Conservation (phyloP, 345 rosid species). For the Dimocarpus longan region DNA sequence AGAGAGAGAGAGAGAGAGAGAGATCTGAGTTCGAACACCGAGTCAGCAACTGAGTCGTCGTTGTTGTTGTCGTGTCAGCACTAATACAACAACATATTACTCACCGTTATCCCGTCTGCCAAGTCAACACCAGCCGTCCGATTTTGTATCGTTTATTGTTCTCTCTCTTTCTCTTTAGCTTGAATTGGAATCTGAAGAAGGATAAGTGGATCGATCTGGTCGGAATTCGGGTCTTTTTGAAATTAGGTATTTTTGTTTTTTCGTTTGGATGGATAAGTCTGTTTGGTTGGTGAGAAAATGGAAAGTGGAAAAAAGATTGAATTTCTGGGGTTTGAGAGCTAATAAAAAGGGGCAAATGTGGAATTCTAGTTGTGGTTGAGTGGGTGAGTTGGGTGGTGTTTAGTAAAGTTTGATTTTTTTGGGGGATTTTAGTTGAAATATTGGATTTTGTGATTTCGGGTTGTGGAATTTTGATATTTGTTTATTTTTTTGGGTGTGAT, state of each 20-base stretch:
- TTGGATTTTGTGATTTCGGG: neutral
- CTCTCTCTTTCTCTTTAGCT: constrained; percentile 15
- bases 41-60: constrained; percentile 23
- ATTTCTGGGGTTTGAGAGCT: neutral
- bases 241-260: neutral
- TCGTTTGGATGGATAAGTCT: neutral
- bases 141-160: constrained; percentile 17
- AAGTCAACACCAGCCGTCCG: constrained; percentile 25
- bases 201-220: constrained; percentile 7
- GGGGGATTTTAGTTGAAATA: neutral
- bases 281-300: constrained; percentile 26
- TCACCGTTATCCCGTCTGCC: constrained; percentile 26
- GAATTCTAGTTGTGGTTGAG: constrained; percentile 6
- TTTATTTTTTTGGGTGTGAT: neutral
- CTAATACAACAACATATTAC: constrained; percentile 19
- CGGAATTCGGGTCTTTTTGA: constrained; percentile 9
- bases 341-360: neutral
- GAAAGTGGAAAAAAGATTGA: neutral
- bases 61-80: constrained; percentile 24
- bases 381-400: neutral
- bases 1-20: constrained; percentile 31
- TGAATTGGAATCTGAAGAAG: neutral
- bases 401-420: neutral
- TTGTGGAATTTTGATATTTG: neutral
- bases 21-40: constrained; percentile 47